A percentile compares a stretch with the other conserved stretches of the same genome.
These are phyloP conservation scores for Hippophae rhamnoides DNA, from an alignment of 306 rosid genomes.

Conservation along the genomic window DNA sequence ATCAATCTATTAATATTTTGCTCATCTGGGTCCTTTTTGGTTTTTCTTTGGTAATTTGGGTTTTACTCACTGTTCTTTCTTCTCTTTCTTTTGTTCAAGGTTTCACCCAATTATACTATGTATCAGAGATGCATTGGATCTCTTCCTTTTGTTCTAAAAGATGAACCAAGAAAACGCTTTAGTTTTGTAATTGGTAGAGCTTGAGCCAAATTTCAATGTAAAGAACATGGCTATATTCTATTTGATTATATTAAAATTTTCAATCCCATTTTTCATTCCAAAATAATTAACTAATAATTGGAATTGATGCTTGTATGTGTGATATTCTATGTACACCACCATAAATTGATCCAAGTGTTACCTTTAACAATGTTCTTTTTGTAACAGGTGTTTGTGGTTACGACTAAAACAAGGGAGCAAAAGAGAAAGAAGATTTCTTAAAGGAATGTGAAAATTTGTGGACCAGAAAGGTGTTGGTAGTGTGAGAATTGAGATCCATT, in stretches of 20 bases:
- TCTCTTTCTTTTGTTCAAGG: too few species aligned
- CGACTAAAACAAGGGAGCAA: slow-evolving; percentile 8
- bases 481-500: slow-evolving; percentile 9
- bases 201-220: slow-evolving; percentile 1
- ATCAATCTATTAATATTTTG: background rate
- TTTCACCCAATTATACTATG: too few species aligned
- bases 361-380: background rate
- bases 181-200: background rate
- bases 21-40: too few species aligned
- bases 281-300: slow-evolving; percentile 1
- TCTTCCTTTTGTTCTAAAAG: background rate
- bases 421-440: slow-evolving; percentile 7
- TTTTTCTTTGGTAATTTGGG: too few species aligned
- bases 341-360: background rate
- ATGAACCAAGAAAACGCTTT: background rate
- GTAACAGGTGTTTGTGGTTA: slow-evolving; percentile 18
- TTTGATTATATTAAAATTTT: background rate
- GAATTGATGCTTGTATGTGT: slow-evolving; percentile 8
- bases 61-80: too few species aligned
- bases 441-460: slow-evolving; percentile 10
- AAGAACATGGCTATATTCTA: background rate
- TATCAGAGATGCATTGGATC: too few species aligned
- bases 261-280: slow-evolving; percentile 1
- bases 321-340: background rate
- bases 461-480: slow-evolving; percentile 10